Evolutionary conservation across 257 asterid species (phyloP).

Genomic region (Plantago ovata): DNA sequence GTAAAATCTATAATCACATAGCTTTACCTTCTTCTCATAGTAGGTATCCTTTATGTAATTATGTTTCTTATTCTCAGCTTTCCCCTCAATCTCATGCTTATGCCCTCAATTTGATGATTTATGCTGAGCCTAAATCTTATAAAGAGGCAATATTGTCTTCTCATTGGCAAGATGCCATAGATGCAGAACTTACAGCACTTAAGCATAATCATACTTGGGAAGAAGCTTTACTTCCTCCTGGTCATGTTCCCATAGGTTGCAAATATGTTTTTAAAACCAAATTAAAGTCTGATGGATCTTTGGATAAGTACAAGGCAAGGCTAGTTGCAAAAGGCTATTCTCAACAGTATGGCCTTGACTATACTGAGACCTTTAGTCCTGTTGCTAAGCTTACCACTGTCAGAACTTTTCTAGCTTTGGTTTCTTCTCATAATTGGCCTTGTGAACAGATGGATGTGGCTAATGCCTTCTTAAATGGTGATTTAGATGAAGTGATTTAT

Average conservation of each 20-base stretch:
- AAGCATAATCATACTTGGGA: slow-evolving; percentile 1
- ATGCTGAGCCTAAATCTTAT: too few species aligned
- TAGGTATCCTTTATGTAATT: too few species aligned
- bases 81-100: too few species aligned
- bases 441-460: background rate
- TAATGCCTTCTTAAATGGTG: too few species aligned
- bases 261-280: background rate
- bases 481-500: too few species aligned
- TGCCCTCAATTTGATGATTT: too few species aligned
- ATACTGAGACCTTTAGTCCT: background rate
- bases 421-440: background rate
- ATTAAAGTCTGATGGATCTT: background rate
- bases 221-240: background rate
- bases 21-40: too few species aligned
- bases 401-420: too few species aligned
- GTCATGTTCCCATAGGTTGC: background rate
- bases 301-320: background rate
- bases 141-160: too few species aligned
- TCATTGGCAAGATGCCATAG: background rate
- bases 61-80: too few species aligned
- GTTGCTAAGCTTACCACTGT: background rate
- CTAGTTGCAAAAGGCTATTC: slow-evolving; percentile 8
- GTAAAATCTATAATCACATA: too few species aligned
- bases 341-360: background rate
- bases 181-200: too few species aligned